Percentiles rank a stretch among this genome's conserved stretches.
Conservation (phyloP, 1,284 basidiomycete species). For the Papiliotrema terrestris region DNA sequence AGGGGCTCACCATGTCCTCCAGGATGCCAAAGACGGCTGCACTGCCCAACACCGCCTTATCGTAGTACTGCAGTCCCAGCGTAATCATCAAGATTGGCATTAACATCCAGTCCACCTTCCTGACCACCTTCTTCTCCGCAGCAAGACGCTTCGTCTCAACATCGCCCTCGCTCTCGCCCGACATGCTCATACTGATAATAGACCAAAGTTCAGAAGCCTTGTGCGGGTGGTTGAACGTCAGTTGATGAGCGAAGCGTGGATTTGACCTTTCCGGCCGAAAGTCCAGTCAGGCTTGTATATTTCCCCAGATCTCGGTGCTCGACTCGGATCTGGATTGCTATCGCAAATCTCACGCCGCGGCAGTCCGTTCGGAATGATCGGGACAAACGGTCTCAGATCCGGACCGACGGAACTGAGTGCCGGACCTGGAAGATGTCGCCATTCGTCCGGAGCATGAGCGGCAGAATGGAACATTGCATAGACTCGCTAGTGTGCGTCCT, state of each 20-base stretch:
- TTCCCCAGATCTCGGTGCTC: too few species aligned
- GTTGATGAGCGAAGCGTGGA: too few species aligned
- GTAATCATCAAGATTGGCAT: slow-evolving; percentile 52
- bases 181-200: background rate
- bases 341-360: background rate
- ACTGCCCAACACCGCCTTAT: slow-evolving; percentile 46
- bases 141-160: background rate
- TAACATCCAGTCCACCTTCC: slow-evolving; percentile 31
- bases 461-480: background rate
- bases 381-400: background rate
- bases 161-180: background rate
- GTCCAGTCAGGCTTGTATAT: too few species aligned
- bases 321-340: too few species aligned
- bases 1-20: slow-evolving; percentile 42
- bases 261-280: too few species aligned
- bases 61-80: slow-evolving; percentile 47
- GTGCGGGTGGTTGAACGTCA: too few species aligned
- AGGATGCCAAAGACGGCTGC: slow-evolving; percentile 55
- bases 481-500: too few species aligned
- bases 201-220: too few species aligned
- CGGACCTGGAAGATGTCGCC: background rate
- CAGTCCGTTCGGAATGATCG: background rate
- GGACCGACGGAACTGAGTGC: background rate
- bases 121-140: slow-evolving; percentile 21
- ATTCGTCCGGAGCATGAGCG: background rate